Conservation (phyloP, 352 stramenopile species). For the Globisporangium nodosum region DNA sequence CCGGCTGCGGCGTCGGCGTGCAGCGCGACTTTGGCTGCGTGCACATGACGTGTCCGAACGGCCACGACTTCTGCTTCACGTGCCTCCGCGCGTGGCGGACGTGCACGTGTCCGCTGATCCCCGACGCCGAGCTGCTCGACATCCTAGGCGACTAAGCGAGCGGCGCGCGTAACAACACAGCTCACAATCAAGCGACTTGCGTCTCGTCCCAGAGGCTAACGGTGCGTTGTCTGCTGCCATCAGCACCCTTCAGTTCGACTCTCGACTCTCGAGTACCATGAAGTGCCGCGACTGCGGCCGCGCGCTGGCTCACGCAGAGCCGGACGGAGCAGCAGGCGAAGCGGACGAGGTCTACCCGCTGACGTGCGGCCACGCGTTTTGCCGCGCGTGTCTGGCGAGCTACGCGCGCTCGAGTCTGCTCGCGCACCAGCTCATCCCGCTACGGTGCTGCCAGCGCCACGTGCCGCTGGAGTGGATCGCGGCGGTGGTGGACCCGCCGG, state of each 20-base stretch:
- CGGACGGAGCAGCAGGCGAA: too few relatives aligned
- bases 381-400: conserved; percentile 21
- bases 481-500: conserved; percentile 23
- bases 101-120: conserved; percentile 57
- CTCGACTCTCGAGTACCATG: neutral
- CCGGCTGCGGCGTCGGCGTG: conserved; percentile 67
- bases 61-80: conserved; percentile 76
- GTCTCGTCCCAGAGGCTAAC: conserved; percentile 1
- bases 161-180: neutral
- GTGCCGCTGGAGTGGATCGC: conserved; percentile 25
- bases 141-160: conserved; percentile 46
- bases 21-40: conserved; percentile 69
- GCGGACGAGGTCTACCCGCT: conserved; percentile 24
- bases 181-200: neutral
- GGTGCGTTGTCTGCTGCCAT: neutral
- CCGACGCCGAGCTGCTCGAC: conserved; percentile 33
- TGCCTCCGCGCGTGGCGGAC: conserved; percentile 45
- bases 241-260: neutral
- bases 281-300: neutral
- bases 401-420: conserved; percentile 17
- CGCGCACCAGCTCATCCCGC: conserved; percentile 15
- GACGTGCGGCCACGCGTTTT: conserved; percentile 32
- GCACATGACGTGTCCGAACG: conserved; percentile 70
- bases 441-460: conserved; percentile 30
- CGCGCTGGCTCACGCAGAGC: too few relatives aligned